A percentile compares a stretch with the other conserved stretches of the same genome.
Conservation (phyloP, 129 eudicot species). For the Ambrosia artemisiifolia region DNA sequence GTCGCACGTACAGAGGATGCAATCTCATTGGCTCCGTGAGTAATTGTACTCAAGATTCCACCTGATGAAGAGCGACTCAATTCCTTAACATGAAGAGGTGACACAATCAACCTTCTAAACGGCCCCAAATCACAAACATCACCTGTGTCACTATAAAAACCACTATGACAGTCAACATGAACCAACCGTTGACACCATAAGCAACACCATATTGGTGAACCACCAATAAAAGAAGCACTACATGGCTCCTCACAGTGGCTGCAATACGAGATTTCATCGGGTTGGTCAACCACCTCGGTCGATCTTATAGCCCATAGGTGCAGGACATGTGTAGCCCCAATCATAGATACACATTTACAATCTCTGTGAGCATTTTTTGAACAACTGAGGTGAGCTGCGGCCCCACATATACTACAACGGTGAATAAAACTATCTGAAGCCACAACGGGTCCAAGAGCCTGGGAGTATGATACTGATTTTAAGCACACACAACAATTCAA, state of each 20-base stretch:
- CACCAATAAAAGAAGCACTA: constrained; percentile 86
- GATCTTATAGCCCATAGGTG: constrained; percentile 97
- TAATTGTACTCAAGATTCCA: constrained; percentile 82
- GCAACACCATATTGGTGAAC: constrained; percentile 91
- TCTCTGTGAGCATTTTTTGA: constrained; percentile 80
- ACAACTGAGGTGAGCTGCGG: constrained; percentile 84
- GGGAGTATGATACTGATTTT: constrained; percentile 77
- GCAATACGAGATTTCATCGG: constrained; percentile 84
- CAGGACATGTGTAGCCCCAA: constrained; percentile 60
- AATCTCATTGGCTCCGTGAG: constrained; percentile 97
- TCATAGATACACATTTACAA: constrained; percentile 91
- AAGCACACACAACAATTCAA: constrained; percentile 93
- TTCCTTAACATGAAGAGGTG: constrained; percentile 83
- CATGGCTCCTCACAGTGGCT: constrained; percentile 98
- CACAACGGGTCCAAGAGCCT: constrained; percentile 61
- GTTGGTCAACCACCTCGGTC: constrained; percentile 86
- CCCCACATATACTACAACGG: constrained; percentile 83
- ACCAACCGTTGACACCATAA: constrained; percentile 49
- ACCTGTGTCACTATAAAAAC: constrained; percentile 78
- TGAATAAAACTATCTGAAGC: constrained; percentile 78
- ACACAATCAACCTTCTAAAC: constrained; percentile 73
- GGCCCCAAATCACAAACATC: constrained; percentile 96
- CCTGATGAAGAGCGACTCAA: constrained; percentile 56
- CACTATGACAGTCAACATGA: constrained; percentile 92
- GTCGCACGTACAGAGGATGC: constrained; percentile 95